Percentiles rank a stretch among this genome's conserved stretches.
phyloP scores from a whole-genome alignment of 2,329 filamentous ascomycete genomes.

The Fusarium azukiicola region DNA sequence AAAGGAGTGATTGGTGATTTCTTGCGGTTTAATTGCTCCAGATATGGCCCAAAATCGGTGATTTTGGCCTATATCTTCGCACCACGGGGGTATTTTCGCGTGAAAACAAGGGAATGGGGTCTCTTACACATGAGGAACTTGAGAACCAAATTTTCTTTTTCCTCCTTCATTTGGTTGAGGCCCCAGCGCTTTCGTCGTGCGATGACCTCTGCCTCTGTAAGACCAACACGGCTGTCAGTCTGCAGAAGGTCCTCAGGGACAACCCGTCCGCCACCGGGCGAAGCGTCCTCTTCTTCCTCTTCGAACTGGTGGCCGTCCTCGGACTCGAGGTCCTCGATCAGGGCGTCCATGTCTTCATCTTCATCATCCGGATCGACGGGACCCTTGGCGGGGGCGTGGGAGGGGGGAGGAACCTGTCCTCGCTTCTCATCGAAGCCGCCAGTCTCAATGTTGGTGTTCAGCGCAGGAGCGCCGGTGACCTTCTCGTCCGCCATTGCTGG shows the following conservation, averaged over 20 bases:
- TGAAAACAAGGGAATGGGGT: not conserved
- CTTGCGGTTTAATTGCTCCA: not conserved
- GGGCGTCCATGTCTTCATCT: slow-evolving; percentile 91
- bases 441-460: slow-evolving; percentile 83
- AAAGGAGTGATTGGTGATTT: not conserved
- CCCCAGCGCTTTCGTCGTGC: slow-evolving; percentile 84
- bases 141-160: slow-evolving; percentile 91
- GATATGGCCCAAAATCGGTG: too few relatives aligned
- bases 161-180: slow-evolving; percentile 94
- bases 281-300: slow-evolving; percentile 76
- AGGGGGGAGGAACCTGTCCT: slow-evolving; percentile 58
- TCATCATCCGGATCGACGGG: slow-evolving; percentile 81
- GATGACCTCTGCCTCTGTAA: slow-evolving; percentile 85
- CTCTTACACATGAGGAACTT: slow-evolving; percentile 82
- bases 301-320: slow-evolving; percentile 86
- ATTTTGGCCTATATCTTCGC: too few relatives aligned
- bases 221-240: slow-evolving; percentile 86
- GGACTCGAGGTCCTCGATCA: slow-evolving; percentile 93
- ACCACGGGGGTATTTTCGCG: too few relatives aligned
- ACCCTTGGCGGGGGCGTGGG: slow-evolving; percentile 60
- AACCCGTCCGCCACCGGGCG: slow-evolving; percentile 76
- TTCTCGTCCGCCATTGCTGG: slow-evolving; percentile 76
- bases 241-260: slow-evolving; percentile 88
- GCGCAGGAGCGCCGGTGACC: slow-evolving; percentile 74
- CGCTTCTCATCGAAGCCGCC: slow-evolving; percentile 84